phyloP scores from a whole-genome alignment of 2,329 filamentous ascomycete species.

The Verticillium isaacii region DNA sequence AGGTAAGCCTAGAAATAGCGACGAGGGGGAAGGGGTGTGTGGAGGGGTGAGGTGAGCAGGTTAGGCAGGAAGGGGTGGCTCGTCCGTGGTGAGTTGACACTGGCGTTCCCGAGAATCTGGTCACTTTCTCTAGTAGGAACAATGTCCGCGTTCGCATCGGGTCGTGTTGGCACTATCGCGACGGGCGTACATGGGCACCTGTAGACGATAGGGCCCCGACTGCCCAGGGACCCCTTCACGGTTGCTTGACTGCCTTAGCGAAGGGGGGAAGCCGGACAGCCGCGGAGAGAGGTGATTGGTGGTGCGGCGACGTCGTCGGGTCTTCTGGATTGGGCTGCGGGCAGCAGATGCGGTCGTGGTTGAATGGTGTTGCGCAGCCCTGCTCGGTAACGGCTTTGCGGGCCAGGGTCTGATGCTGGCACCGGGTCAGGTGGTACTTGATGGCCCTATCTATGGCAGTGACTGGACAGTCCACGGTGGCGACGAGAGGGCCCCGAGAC shows the following conservation, averaged over 20 bases:
- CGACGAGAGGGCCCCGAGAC: no score
- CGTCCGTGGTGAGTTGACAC: background rate
- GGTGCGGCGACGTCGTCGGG: background rate
- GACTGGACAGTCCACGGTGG: background rate
- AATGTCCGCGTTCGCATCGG: slow-evolving; percentile 1
- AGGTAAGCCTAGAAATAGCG: background rate
- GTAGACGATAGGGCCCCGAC: background rate
- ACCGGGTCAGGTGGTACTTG: background rate
- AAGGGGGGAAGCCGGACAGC: background rate
- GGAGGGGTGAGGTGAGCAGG: background rate
- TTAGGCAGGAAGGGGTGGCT: background rate
- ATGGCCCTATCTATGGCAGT: background rate
- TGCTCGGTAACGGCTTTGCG: background rate
- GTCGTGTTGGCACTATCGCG: background rate
- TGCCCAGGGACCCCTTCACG: background rate
- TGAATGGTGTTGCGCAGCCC: background rate
- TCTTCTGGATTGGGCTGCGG: background rate
- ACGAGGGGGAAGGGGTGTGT: background rate
- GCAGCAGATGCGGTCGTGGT: background rate
- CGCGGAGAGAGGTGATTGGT: background rate
- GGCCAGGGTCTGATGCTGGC: background rate
- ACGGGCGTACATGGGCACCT: background rate
- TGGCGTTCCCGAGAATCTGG: background rate
- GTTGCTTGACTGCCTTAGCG: background rate
- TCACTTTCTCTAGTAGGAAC: background rate